Percentiles rank a stretch among this genome's conserved stretches.
Evolutionary conservation across 768 basidiomycete genomes (phyloP).

Genomic region (Artomyces pyxidatus): DNA sequence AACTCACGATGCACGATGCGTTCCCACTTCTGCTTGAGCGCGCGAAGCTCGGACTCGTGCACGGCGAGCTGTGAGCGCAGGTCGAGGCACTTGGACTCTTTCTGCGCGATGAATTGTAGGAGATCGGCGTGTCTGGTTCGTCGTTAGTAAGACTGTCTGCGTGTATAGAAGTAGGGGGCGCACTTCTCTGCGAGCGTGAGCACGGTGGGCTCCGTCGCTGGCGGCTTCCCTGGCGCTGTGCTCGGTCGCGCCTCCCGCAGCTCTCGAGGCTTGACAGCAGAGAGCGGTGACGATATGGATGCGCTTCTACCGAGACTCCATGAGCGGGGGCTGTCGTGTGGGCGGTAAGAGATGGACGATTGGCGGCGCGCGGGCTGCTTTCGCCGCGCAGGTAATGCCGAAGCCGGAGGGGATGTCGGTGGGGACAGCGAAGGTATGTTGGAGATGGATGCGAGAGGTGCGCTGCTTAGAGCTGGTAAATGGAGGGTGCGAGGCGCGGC

Average conservation of each 20-base stretch:
- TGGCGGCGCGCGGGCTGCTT: slow-evolving; percentile 29
- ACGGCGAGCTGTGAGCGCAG: slow-evolving; percentile 62
- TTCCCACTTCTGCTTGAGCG: slow-evolving; percentile 81
- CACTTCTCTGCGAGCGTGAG: slow-evolving; percentile 69
- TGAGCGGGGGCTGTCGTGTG: slow-evolving; percentile 23
- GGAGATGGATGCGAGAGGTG: slow-evolving; percentile 12
- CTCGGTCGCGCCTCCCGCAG: slow-evolving; percentile 9
- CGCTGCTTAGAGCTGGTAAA: slow-evolving; percentile 30
- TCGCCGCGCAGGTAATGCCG: slow-evolving; percentile 20
- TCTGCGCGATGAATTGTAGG: slow-evolving; percentile 79
- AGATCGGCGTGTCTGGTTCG: slow-evolving; percentile 69
- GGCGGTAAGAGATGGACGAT: slow-evolving; percentile 46
- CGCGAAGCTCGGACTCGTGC: slow-evolving; percentile 66
- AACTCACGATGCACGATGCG: slow-evolving; percentile 64
- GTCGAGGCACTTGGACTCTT: slow-evolving; percentile 78
- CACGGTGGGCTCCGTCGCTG: slow-evolving; percentile 28
- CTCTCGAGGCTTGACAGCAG: background rate
- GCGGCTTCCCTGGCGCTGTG: slow-evolving; percentile 16
- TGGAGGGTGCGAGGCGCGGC: slow-evolving; percentile 41
- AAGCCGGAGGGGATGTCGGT: slow-evolving; percentile 14
- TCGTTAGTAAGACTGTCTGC: background rate
- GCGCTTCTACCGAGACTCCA: slow-evolving; percentile 3
- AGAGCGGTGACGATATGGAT: background rate
- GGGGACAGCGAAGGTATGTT: slow-evolving; percentile 12
- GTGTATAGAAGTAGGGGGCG: slow-evolving; percentile 19